Evolutionary conservation across 2,329 filamentous ascomycete species (phyloP).

Genomic region (Incumbomyces lentus): DNA sequence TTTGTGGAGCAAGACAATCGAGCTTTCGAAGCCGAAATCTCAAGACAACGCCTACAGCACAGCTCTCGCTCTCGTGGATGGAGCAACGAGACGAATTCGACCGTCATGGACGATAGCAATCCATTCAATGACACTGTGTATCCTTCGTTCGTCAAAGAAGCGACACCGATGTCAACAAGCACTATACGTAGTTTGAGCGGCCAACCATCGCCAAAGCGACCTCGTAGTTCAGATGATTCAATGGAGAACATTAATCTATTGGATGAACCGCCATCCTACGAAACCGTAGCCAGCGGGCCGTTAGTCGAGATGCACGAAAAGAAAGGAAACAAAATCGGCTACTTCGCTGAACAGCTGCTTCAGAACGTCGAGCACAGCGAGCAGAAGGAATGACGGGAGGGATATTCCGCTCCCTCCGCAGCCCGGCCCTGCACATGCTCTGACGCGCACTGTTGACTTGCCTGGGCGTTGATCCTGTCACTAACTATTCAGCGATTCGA

Average conservation of each 20-base stretch:
- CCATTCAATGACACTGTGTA: background rate
- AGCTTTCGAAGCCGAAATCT: slow-evolving; percentile 24
- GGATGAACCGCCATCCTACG: slow-evolving; percentile 25
- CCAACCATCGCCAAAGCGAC: slow-evolving; percentile 17
- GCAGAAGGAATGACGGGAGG: background rate
- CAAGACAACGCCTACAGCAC: slow-evolving; percentile 4
- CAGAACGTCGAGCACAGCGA: slow-evolving; percentile 13
- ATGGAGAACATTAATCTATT: slow-evolving; percentile 6
- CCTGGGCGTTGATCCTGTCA: too few relatives aligned
- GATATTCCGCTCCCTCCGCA: background rate
- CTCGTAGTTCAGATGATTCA: slow-evolving; percentile 8
- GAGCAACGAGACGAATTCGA: slow-evolving; percentile 8
- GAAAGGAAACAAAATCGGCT: slow-evolving; percentile 19
- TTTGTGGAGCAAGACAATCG: slow-evolving; percentile 43
- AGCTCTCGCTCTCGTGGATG: slow-evolving; percentile 6
- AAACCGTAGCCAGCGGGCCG: slow-evolving; percentile 20
- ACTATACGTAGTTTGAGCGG: slow-evolving; percentile 15
- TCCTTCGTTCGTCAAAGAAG: slow-evolving; percentile 8
- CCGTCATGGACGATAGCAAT: slow-evolving; percentile 7
- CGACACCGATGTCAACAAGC: slow-evolving; percentile 20
- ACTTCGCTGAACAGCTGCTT: slow-evolving; percentile 18
- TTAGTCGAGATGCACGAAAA: slow-evolving; percentile 33
- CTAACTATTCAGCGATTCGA: too few relatives aligned
- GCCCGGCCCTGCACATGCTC: background rate
- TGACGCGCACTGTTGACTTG: too few relatives aligned